Percentiles rank a stretch among this genome's conserved stretches.
Evolutionary conservation across 148 eudicot species (phyloP).

Genomic region (Rhododendron molle): DNA sequence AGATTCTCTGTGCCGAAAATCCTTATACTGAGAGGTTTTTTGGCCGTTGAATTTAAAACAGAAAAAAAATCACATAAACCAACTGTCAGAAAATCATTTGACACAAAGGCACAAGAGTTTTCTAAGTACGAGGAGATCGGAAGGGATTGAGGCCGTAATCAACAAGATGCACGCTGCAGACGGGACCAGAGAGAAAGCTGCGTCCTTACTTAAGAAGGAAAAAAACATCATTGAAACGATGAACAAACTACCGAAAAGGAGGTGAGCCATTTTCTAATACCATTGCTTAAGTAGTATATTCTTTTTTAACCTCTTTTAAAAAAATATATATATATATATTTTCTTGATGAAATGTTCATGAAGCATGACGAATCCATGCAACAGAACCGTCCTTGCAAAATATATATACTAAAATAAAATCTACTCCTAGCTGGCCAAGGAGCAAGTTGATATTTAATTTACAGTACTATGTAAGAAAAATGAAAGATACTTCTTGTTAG

Average conservation of each 20-base stretch:
- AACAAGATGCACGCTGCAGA: neutral
- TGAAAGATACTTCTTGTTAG: neutral
- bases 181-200: neutral
- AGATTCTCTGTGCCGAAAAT: too few species aligned
- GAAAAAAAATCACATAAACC: too few species aligned
- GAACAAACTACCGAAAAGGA: too few species aligned
- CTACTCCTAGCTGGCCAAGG: neutral
- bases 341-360: neutral
- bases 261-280: too few species aligned
- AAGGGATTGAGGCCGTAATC: neutral
- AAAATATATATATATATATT: too few species aligned
- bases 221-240: too few species aligned
- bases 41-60: too few species aligned
- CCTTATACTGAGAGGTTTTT: fast-evolving
- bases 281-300: too few species aligned
- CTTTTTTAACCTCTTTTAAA: neutral
- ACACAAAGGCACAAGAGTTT: too few species aligned
- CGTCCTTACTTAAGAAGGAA: too few species aligned
- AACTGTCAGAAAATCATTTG: too few species aligned
- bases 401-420: too few species aligned
- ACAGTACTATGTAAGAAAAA: neutral
- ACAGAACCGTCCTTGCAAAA: neutral
- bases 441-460: neutral
- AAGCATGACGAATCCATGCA: neutral
- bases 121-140: fast-evolving